These are phyloP conservation scores for Mycena rebaudengoi DNA, from an alignment of 768 basidiomycete genomes.

Conservation along the genomic window DNA sequence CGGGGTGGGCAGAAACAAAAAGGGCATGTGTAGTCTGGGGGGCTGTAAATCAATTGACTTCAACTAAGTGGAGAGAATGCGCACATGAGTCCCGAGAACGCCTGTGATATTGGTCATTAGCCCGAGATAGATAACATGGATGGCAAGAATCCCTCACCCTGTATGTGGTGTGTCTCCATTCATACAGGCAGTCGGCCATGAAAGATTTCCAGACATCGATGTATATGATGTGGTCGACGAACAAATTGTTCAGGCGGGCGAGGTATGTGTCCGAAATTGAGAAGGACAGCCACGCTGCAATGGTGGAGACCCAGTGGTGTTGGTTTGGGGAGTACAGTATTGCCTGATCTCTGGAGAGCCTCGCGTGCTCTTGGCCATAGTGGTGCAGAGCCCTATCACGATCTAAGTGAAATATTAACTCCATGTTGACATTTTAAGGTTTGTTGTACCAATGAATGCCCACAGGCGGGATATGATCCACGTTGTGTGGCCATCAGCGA, in stretches of 20 bases:
- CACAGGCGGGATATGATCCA: constrained; percentile 62
- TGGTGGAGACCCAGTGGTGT: constrained; percentile 40
- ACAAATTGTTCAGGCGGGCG: constrained; percentile 54
- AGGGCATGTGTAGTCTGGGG: constrained; percentile 43
- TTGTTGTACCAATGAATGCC: constrained; percentile 50
- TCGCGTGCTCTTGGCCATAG: constrained; percentile 62
- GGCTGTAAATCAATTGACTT: not conserved
- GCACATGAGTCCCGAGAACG: constrained; percentile 7
- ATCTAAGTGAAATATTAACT: constrained; percentile 40
- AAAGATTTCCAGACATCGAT: constrained; percentile 60
- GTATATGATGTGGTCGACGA: constrained; percentile 64
- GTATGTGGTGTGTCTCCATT: constrained; percentile 55
- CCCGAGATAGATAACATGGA: not conserved
- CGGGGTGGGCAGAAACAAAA: constrained; percentile 38
- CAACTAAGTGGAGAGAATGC: not conserved
- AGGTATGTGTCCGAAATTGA: constrained; percentile 52
- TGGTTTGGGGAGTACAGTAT: constrained; percentile 50
- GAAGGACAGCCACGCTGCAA: constrained; percentile 52
- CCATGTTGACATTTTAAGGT: not conserved
- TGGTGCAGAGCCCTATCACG: constrained; percentile 60
- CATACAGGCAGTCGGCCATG: constrained; percentile 47
- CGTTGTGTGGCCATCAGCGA: constrained; percentile 51
- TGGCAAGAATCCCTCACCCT: constrained; percentile 41
- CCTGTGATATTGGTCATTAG: constrained; percentile 31
- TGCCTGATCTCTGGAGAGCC: constrained; percentile 60